A percentile compares a stretch with the other conserved stretches of the same genome.
These are phyloP conservation scores for Novymonas esmeraldas DNA, from an alignment of 208 protist genomes.

Conservation along the genomic window DNA sequence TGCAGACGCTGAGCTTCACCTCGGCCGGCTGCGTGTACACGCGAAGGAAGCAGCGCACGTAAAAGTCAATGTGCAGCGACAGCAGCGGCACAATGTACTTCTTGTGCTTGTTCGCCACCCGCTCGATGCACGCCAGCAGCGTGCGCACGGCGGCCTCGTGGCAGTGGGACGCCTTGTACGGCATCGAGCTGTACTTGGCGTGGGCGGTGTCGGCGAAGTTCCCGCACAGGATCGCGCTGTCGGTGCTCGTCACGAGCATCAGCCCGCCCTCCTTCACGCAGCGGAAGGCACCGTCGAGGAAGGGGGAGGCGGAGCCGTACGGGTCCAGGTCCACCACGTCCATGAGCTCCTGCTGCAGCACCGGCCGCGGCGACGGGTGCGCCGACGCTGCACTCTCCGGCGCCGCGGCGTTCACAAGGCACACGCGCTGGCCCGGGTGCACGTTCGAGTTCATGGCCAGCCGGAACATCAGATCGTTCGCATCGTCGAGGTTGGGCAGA, in stretches of 20 bases:
- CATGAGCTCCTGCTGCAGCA: constrained; percentile 93
- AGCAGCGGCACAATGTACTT: constrained; percentile 97
- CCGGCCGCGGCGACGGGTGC: constrained; percentile 10
- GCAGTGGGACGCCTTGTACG: constrained; percentile 89
- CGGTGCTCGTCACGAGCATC: constrained; percentile 98
- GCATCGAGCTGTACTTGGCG: constrained; percentile 97
- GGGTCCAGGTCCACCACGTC: constrained; percentile 99
- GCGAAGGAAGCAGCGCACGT: constrained; percentile 98
- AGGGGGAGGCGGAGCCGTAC: constrained; percentile 98
- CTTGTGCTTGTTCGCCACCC: constrained; percentile 92
- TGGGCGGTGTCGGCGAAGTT: constrained; percentile 97
- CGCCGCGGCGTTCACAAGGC: constrained; percentile 15
- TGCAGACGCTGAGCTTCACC: constrained; percentile 89
- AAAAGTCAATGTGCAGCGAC: constrained; percentile 99
- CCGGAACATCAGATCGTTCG: constrained; percentile 90
- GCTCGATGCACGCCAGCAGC: constrained; percentile 94
- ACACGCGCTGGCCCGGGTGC: constrained; percentile 54
- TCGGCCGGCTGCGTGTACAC: constrained; percentile 93
- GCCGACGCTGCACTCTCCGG: constrained; percentile 1
- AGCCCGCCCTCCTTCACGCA: constrained; percentile 96
- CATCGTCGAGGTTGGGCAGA: constrained; percentile 94
- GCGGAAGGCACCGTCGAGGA: constrained; percentile 97
- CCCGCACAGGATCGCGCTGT: constrained; percentile 98
- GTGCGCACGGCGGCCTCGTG: constrained; percentile 98
- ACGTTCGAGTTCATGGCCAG: constrained; percentile 66